Base-by-base conservation (phyloP, 441 rosid species). In the Pelargonium citronellum region DNA sequence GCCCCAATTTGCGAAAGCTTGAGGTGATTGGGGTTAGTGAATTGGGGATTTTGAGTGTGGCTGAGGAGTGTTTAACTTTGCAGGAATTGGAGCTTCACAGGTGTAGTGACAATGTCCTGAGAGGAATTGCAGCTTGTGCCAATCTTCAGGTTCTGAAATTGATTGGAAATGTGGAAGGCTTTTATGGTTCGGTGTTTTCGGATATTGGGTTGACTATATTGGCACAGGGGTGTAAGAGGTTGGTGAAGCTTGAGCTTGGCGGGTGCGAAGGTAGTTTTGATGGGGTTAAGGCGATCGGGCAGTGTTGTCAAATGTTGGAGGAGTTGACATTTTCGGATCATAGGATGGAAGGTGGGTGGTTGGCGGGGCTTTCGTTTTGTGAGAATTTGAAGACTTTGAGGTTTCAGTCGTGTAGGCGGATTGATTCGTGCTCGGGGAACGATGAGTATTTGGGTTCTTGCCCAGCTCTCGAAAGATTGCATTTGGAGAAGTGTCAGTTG, bases 231-330 rank as follows among this genome's bases (percentile, higher is more conserved):
- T 89, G 91, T 72, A 84, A 79, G 81, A 83, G 88, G 55, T 44
- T 87, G 46, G 88, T 79, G 77, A 85, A 77, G 84, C 88, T 89
- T 7, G 90, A 89, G 82, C 87, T 89, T 75, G 71, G 75, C 69
- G 84, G 91, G 9, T 87, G 94, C 64, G 91, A 84, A 58, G 94
- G 94, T 66, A 85, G 89, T 12, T 87, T 87, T 20, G 91, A 85
- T 79, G 94, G 94, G 75, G 71, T 85, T 43, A 89, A 87, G 77
- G 94, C 89, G 3, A 82, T 87, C 15, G 94, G 89, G 49, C 91
- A 87, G 58, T 89, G 94, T 30, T 89, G 91, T 70, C 85, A 85
- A 30, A 75, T 82, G 81, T 84, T 87, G 57, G 90, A 87, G 20
- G 87, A 89, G 44, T 69, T 89, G 64, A 79, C 75, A 2, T 71